phyloP scores from a whole-genome alignment of 495 filamentous ascomycete genomes.

The Bacidia gigantensis region DNA sequence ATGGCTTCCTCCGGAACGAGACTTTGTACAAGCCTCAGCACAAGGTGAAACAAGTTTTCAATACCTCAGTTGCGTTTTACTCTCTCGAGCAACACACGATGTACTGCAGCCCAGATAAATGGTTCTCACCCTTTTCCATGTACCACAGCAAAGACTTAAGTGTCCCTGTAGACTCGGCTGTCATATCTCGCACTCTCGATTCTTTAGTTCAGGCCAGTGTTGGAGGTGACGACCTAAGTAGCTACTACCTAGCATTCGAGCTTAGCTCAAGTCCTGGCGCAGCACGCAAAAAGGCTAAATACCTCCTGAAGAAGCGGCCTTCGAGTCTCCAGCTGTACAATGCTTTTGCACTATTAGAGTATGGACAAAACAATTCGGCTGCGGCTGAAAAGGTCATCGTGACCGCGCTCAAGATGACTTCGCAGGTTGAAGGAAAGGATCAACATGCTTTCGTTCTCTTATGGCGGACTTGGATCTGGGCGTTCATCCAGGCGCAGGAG shows the following conservation, averaged over 20 bases:
- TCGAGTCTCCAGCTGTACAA: slow-evolving; percentile 61
- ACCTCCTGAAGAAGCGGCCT: slow-evolving; percentile 50
- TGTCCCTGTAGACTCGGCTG: slow-evolving; percentile 28
- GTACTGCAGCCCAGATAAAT: slow-evolving; percentile 24
- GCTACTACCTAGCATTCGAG: slow-evolving; percentile 60
- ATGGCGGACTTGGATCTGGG: slow-evolving; percentile 63
- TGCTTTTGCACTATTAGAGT: slow-evolving; percentile 62
- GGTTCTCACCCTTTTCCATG: slow-evolving; percentile 35
- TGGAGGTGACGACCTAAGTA: slow-evolving; percentile 41
- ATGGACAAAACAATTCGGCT: slow-evolving; percentile 36
- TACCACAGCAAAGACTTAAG: slow-evolving; percentile 12
- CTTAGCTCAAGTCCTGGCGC: slow-evolving; percentile 38
- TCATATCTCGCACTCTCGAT: slow-evolving; percentile 40
- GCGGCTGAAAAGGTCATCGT: slow-evolving; percentile 50
- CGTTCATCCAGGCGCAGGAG: slow-evolving; percentile 39
- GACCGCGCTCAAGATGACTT: slow-evolving; percentile 46
- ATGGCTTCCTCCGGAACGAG: slow-evolving; percentile 36
- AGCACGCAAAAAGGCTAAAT: slow-evolving; percentile 61
- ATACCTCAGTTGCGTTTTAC: slow-evolving; percentile 7
- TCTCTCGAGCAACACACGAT: slow-evolving; percentile 25
- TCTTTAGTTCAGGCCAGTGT: slow-evolving; percentile 33
- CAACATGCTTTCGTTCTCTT: slow-evolving; percentile 38
- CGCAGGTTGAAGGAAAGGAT: slow-evolving; percentile 26
- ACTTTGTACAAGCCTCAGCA: slow-evolving; percentile 18
- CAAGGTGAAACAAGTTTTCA: slow-evolving; percentile 2